phyloP scores from a whole-genome alignment of 1,284 basidiomycete genomes.

The Boletellus sp. region DNA sequence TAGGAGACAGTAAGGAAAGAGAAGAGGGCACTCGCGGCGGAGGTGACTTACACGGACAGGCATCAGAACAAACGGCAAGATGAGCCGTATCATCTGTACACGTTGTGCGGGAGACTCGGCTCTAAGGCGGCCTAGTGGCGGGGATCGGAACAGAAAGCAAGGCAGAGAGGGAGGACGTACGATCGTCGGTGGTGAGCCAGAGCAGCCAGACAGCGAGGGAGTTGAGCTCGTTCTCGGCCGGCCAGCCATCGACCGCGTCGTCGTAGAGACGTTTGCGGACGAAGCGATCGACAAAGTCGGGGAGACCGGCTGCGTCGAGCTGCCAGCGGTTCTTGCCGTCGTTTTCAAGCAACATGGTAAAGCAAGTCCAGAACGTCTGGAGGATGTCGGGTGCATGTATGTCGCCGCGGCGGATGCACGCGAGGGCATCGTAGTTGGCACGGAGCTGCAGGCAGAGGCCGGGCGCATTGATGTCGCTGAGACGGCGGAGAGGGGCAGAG shows the following conservation, averaged over 20 bases:
- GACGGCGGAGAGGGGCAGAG: slow-evolving; percentile 48
- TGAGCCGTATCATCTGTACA: slow-evolving; percentile 44
- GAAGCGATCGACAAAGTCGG: slow-evolving; percentile 44
- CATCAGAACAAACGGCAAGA: slow-evolving; percentile 57
- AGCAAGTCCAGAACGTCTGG: slow-evolving; percentile 43
- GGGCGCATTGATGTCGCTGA: slow-evolving; percentile 39
- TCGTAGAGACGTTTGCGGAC: slow-evolving; percentile 47
- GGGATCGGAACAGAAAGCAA: background rate
- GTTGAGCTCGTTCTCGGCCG: slow-evolving; percentile 46
- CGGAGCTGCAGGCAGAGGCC: slow-evolving; percentile 46
- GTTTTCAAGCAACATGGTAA: slow-evolving; percentile 70
- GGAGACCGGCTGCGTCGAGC: slow-evolving; percentile 50
- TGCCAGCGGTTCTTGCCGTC: slow-evolving; percentile 69
- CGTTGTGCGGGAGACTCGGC: slow-evolving; percentile 39
- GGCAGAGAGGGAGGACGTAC: slow-evolving; percentile 28
- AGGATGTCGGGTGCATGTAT: slow-evolving; percentile 44
- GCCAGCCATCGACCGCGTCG: slow-evolving; percentile 48
- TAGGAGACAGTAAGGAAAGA: slow-evolving; percentile 22
- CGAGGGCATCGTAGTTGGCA: slow-evolving; percentile 41
- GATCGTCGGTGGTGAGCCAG: slow-evolving; percentile 54
- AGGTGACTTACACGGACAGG: slow-evolving; percentile 44
- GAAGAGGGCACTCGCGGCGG: background rate
- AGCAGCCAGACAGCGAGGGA: slow-evolving; percentile 59
- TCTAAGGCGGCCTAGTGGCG: slow-evolving; percentile 43
- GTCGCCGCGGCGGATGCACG: slow-evolving; percentile 39